phyloP scores from a whole-genome alignment of 1,284 basidiomycete genomes.

The Rugosomyces carneus region DNA sequence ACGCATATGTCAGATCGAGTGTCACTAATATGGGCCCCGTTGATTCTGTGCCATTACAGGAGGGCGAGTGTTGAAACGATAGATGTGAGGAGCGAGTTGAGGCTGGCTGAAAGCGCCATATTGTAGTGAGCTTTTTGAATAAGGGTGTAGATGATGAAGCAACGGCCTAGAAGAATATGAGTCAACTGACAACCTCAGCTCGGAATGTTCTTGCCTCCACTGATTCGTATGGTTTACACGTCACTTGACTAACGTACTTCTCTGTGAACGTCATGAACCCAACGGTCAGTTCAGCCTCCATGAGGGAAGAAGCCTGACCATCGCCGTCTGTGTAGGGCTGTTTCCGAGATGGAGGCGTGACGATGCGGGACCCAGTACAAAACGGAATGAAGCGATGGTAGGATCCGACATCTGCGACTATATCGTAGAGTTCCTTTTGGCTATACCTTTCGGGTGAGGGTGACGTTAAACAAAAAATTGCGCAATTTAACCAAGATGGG shows the following conservation, averaged over 20 bases:
- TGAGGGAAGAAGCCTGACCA: slow-evolving; percentile 27
- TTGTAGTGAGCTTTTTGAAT: slow-evolving; percentile 81
- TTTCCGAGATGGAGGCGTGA: slow-evolving; percentile 31
- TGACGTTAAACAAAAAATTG: slow-evolving; percentile 10
- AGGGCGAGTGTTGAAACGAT: slow-evolving; percentile 17
- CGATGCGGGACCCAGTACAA: slow-evolving; percentile 73
- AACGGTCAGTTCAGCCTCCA: slow-evolving; percentile 85
- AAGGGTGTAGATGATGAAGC: slow-evolving; percentile 79
- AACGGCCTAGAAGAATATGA: slow-evolving; percentile 44
- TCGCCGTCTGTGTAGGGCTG: slow-evolving; percentile 14
- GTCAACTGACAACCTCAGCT: slow-evolving; percentile 11
- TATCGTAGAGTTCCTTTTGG: slow-evolving; percentile 76
- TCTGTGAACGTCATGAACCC: slow-evolving; percentile 88
- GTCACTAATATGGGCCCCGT: slow-evolving; percentile 64
- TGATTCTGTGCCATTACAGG: slow-evolving; percentile 8
- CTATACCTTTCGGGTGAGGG: slow-evolving; percentile 34
- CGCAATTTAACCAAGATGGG: slow-evolving; percentile 2
- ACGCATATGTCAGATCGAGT: slow-evolving; percentile 80
- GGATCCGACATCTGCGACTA: slow-evolving; percentile 85
- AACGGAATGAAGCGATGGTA: slow-evolving; percentile 90
- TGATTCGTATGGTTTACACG: slow-evolving; percentile 66
- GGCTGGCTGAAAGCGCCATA: slow-evolving; percentile 71
- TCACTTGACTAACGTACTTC: slow-evolving; percentile 83
- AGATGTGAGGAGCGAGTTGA: slow-evolving; percentile 39
- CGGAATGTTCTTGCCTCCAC: slow-evolving; percentile 55